phyloP scores from a whole-genome alignment of 2,329 filamentous ascomycete species.

The Achaetomium macrosporum region DNA sequence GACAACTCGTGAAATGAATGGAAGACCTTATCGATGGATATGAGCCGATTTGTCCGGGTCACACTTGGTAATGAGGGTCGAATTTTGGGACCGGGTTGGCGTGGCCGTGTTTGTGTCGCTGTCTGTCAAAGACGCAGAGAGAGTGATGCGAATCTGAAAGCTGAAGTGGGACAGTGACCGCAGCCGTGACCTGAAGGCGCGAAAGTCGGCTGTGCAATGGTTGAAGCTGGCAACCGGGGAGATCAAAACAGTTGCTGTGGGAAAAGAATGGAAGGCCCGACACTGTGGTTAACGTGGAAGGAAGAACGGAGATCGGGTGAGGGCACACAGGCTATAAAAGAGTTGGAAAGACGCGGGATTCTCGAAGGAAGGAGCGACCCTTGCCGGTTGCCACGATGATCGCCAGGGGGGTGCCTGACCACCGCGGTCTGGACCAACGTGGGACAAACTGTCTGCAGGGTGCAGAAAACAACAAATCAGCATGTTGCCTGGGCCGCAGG shows the following conservation, averaged over 20 bases:
- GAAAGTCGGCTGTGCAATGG: constrained; percentile 16
- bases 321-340: not conserved
- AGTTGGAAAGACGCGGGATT: constrained; percentile 2
- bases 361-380: not conserved
- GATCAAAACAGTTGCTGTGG: not conserved
- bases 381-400: not conserved
- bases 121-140: constrained; percentile 50
- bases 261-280: constrained; percentile 15
- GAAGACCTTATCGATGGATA: constrained; percentile 16
- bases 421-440: constrained; percentile 7
- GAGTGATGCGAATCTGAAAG: constrained; percentile 33
- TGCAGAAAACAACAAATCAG: not conserved
- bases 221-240: constrained; percentile 21
- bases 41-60: constrained; percentile 8
- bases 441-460: constrained; percentile 1
- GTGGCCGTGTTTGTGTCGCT: constrained; percentile 23
- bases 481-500: not conserved
- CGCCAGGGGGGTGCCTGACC: constrained; percentile 1
- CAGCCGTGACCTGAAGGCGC: constrained; percentile 13
- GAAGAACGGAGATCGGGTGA: constrained; percentile 4
- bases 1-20: constrained; percentile 22
- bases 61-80: constrained; percentile 18
- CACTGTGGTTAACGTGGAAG: constrained; percentile 12
- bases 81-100: constrained; percentile 11
- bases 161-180: constrained; percentile 16